Evolutionary conservation across 2,329 filamentous ascomycete genomes (phyloP).

Genomic region (Exophiala sideris): DNA sequence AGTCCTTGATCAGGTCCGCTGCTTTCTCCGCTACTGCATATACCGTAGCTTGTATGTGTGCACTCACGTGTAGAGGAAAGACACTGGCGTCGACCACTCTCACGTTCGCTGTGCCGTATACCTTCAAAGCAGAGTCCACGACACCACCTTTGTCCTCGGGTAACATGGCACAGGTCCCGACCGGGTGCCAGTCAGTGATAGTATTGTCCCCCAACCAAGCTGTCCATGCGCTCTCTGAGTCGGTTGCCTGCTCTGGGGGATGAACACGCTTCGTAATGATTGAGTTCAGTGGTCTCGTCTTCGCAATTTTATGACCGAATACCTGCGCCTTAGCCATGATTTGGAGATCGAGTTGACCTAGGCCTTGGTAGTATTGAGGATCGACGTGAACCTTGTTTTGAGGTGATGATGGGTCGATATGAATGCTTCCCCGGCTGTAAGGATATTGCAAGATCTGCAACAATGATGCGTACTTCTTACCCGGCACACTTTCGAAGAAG

Average conservation of each 20-base stretch:
- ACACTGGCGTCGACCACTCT: constrained; percentile 35
- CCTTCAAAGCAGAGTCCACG: constrained; percentile 39
- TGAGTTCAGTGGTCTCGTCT: neutral
- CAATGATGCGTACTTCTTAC: neutral
- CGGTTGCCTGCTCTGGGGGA: neutral
- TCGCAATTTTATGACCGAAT: neutral
- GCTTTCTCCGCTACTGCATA: constrained; percentile 37
- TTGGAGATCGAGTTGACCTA: neutral
- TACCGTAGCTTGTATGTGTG: constrained; percentile 38
- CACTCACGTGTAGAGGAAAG: constrained; percentile 26
- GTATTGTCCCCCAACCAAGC: neutral
- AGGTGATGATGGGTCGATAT: neutral
- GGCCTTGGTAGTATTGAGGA: neutral
- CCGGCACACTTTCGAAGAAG: neutral
- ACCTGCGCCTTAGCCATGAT: neutral
- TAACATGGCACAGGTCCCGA: constrained; percentile 44
- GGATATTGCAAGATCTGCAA: neutral
- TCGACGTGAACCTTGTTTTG: neutral
- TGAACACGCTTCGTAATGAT: neutral
- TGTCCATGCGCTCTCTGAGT: neutral
- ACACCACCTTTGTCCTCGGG: constrained; percentile 41
- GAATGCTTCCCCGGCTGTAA: neutral
- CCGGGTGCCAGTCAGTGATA: neutral
- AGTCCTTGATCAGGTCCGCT: constrained; percentile 29
- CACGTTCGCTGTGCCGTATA: constrained; percentile 38